Conservation (phyloP, 2,329 filamentous ascomycete genomes). For the Diaporthe capsici region DNA sequence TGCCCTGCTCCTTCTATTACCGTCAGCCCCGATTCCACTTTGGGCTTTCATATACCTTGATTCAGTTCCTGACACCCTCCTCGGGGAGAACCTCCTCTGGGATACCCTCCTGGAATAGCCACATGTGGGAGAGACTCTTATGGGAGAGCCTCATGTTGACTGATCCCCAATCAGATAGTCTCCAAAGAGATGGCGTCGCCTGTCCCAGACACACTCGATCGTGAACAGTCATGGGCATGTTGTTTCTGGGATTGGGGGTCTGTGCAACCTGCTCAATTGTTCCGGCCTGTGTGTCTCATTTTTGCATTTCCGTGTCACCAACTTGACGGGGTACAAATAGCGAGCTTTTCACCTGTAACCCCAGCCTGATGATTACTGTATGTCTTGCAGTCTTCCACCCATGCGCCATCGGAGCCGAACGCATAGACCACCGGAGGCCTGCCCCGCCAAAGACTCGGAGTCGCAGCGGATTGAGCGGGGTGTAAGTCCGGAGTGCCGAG, state of each 20-base stretch:
- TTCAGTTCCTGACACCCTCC: not conserved
- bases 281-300: not conserved
- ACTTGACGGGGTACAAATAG: not conserved
- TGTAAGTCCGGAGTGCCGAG: not conserved
- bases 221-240: not conserved
- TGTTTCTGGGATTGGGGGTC: not conserved
- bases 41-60: not conserved
- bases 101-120: too few relatives aligned
- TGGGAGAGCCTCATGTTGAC: too few relatives aligned
- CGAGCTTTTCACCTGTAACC: not conserved
- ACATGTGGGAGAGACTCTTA: too few relatives aligned
- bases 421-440: not conserved
- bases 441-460: constrained; percentile 14
- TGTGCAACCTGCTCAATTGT: not conserved
- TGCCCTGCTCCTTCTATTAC: not conserved
- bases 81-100: too few relatives aligned
- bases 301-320: not conserved
- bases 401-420: not conserved
- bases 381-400: not conserved
- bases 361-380: not conserved
- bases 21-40: not conserved
- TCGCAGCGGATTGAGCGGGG: not conserved
- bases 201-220: too few relatives aligned
- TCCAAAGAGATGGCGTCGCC: too few relatives aligned
- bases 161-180: too few relatives aligned